Conservation (phyloP, 345 rosid genomes). For the Orychophragmus violaceus region DNA sequence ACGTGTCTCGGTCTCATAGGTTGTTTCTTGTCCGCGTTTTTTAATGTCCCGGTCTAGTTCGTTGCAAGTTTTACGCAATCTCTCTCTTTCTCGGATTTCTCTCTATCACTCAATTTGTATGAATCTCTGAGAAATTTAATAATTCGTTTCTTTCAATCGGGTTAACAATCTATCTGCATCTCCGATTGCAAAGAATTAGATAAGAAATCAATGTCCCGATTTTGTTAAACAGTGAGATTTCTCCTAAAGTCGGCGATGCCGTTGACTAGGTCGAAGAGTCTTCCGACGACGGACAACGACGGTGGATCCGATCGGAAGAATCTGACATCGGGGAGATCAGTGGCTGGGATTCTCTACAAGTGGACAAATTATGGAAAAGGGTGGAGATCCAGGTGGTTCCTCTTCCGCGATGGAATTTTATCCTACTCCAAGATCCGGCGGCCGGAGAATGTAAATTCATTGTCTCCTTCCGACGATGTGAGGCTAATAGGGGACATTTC, state of each 20-base stretch:
- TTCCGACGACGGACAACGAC: conserved; percentile 42
- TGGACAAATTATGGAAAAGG: conserved; percentile 99
- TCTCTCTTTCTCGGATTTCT: conserved; percentile 3
- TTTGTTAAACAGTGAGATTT: not conserved
- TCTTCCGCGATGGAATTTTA: conserved; percentile 65
- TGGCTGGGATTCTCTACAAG: conserved; percentile 81
- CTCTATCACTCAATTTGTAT: not conserved
- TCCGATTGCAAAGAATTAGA: not conserved
- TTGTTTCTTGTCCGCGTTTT: too few species aligned
- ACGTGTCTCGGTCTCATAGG: too few species aligned
- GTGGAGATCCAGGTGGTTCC: conserved; percentile 97
- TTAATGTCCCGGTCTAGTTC: not conserved
- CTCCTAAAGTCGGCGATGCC: conserved; percentile 10
- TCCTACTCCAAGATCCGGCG: conserved; percentile 80
- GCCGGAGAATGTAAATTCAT: conserved; percentile 49
- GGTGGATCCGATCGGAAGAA: conserved; percentile 41
- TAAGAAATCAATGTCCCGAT: conserved; percentile 2
- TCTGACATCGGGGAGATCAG: conserved; percentile 38
- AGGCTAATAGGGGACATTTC: conserved; percentile 79
- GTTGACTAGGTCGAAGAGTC: conserved; percentile 53
- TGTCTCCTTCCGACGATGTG: conserved; percentile 52
- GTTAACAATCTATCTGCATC: not conserved
- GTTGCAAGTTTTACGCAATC: conserved; percentile 5
- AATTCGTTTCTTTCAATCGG: not conserved
- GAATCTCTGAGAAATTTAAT: not conserved